Evolutionary conservation across 768 basidiomycete genomes (phyloP), one percentile per base, ranked within the genome.

Genomic region (Lactarius akahatsu): DNA sequence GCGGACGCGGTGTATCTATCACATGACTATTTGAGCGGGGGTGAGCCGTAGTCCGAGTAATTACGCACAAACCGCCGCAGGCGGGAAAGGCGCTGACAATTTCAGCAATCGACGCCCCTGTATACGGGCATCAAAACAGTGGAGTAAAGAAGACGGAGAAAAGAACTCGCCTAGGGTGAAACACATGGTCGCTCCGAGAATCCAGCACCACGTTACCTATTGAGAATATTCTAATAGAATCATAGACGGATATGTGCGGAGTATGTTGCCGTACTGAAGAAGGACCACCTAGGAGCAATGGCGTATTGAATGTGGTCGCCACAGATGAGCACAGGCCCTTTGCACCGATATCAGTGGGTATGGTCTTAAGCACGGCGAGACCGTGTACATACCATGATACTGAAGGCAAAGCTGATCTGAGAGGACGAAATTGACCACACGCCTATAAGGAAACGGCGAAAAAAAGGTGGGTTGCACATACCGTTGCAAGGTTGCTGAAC

Each of bases 401-500:
- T 89, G 78, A 89, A 90, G 23, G 89, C 87, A 74, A 89, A 91
- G 72, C 86, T 86, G 61, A 88, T 88, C 86, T 88, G 66, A 36
- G 4, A 16, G 28, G 11, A 40, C 26, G 30, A 1, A 41, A 30
- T 34, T 20, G 13, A 16, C 15, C 16, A 40, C 34, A 16, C 3
- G 18, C 55, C 45, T 4, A 58, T 36, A 52, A 28, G 16, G 26
- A 34, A 30, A 20, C n/a, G 23, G 45, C 26, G 11, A 56, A 45
- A 5, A 15, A 40, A 5, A 36, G n/a, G 30, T 20, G 7, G 40
- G 23, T 40, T 26, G 20, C 16, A 60, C 85, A 66, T 69, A 89
- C 88, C 67, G 89, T 91, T n/a, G 89, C 88, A 38, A 92, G 76
- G 72, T 91, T 91, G 8, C 89, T 86, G 71, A 94, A 94, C 80